These are phyloP conservation scores for Bauhinia variegata DNA, from an alignment of 306 rosid species.

Conservation along the genomic window DNA sequence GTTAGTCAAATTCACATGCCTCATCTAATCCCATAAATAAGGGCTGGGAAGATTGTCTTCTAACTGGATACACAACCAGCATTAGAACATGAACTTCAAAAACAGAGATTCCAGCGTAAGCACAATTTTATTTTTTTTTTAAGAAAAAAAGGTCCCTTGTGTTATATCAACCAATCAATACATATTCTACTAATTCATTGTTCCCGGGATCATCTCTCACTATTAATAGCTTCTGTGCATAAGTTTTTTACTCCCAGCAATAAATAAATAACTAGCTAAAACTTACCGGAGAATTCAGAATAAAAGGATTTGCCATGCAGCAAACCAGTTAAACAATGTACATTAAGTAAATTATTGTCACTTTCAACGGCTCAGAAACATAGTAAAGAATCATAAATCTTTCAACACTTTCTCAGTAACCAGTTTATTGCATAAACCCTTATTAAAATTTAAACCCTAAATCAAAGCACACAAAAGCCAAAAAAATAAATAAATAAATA, in stretches of 20 bases:
- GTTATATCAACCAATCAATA: conserved; percentile 5
- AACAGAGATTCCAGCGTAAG: too few species aligned
- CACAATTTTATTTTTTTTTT: too few species aligned
- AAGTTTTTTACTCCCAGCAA: neutral
- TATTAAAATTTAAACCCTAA: conserved; percentile 9
- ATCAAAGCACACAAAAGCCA: conserved; percentile 2
- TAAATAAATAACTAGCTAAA: conserved; percentile 17
- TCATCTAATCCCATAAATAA: neutral
- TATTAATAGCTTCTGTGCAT: conserved; percentile 3
- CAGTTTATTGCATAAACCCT: conserved; percentile 1
- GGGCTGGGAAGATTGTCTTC: neutral
- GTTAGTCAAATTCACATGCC: too few species aligned
- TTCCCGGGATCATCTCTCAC: neutral
- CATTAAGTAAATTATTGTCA: neutral
- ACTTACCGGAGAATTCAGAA: neutral
- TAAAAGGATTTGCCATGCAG: neutral
- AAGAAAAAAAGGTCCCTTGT: neutral
- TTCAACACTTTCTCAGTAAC: neutral
- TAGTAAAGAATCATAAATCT: neutral
- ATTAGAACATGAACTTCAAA: conserved; percentile 12
- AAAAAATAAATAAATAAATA: too few species aligned
- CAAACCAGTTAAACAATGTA: conserved; percentile 10
- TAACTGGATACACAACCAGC: neutral
- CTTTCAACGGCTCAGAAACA: neutral
- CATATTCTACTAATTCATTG: neutral